Conservation (phyloP, 768 basidiomycete species). For the Russula foetens region DNA sequence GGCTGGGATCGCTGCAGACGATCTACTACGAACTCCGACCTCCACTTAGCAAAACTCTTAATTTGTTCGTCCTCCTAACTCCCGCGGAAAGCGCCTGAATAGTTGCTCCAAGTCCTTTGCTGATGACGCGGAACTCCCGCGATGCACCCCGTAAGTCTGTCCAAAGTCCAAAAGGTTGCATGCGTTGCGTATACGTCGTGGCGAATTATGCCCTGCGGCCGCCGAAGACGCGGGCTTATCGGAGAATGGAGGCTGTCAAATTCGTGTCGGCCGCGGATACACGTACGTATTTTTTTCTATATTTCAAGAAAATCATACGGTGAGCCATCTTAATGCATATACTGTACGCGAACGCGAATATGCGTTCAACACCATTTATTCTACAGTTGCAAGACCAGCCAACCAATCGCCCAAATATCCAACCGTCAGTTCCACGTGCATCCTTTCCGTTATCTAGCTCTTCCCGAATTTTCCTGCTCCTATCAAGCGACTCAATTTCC, state of each 20-base stretch:
- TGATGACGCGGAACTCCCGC: too few relatives aligned
- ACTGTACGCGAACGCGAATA: too few relatives aligned
- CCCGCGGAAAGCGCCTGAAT: not conserved
- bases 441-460: not conserved
- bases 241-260: constrained; percentile 1
- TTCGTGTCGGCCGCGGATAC: not conserved
- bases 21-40: not conserved
- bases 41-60: not conserved
- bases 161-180: not conserved
- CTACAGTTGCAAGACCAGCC: not conserved
- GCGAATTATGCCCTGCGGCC: not conserved
- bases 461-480: not conserved
- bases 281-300: not conserved
- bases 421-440: not conserved
- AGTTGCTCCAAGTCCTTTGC: not conserved
- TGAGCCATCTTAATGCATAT: not conserved
- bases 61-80: not conserved
- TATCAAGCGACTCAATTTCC: not conserved
- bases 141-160: not conserved
- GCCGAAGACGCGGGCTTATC: not conserved
- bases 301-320: not conserved
- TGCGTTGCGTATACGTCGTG: not conserved
- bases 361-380: not conserved
- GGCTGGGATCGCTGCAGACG: not conserved
- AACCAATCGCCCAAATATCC: not conserved